These are phyloP conservation scores for Beta corolliflora DNA, from an alignment of 179 eudicot species.

Conservation along the genomic window DNA sequence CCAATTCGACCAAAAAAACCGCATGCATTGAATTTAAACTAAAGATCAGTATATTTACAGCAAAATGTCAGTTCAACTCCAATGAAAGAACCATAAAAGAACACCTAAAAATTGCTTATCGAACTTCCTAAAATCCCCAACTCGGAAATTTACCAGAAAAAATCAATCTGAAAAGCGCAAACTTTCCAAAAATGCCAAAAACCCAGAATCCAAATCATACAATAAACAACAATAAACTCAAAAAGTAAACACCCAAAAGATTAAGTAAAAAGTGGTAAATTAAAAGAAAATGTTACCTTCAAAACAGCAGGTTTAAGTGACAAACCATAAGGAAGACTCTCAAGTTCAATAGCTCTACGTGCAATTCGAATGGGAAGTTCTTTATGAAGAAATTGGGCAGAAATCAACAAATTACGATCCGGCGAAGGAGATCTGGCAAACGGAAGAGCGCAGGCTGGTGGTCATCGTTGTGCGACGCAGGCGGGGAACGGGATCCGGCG, in stretches of 20 bases:
- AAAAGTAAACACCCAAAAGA: neutral
- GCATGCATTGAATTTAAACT: constrained; percentile 8
- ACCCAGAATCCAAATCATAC: constrained; percentile 5
- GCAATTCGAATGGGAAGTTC: constrained; percentile 85
- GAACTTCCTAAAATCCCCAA: neutral
- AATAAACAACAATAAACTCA: neutral
- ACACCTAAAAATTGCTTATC: neutral
- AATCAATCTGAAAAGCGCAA: neutral
- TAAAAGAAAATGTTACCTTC: constrained; percentile 43
- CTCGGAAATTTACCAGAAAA: constrained; percentile 1
- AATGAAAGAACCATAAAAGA: neutral
- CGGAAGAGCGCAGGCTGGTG: too few species aligned
- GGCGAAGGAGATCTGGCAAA: too few species aligned
- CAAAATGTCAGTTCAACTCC: constrained; percentile 1
- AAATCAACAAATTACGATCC: constrained; percentile 61
- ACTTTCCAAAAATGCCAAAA: neutral
- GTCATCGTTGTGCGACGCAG: too few species aligned
- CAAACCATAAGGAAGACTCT: constrained; percentile 77
- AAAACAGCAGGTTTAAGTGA: constrained; percentile 78
- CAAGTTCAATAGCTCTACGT: constrained; percentile 71
- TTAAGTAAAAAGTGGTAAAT: neutral
- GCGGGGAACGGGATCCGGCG: too few species aligned
- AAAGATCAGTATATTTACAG: neutral
- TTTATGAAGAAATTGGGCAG: constrained; percentile 87
- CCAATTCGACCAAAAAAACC: constrained; percentile 9